Evolutionary conservation across 2,329 filamentous ascomycete genomes (phyloP), one percentile per base, ranked within the genome.

Genomic region (Stenocarpella maydis): DNA sequence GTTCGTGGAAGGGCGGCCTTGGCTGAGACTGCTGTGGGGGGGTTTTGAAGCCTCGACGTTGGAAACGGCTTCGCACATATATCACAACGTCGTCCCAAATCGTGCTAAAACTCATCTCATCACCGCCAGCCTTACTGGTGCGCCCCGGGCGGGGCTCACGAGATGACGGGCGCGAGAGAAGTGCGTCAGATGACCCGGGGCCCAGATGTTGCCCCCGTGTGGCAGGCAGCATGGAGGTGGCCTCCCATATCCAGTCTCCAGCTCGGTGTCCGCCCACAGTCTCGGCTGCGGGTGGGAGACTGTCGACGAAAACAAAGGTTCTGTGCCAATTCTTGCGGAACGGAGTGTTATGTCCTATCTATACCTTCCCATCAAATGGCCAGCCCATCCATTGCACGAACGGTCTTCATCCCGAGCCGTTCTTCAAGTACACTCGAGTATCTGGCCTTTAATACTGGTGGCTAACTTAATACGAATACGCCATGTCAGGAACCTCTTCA

Each of bases 91-190:
- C 58, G 43, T 49, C 28, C 45, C 12, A 34, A 63, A 37, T 28
- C 8, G 6, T 10, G 58, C 12, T 63, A 15, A 63, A 63, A 63
- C 58, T 45, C 58, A 63, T 63, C 58, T 24, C 26, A 63, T 63
- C 41, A 9, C 19, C 12, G 14, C 43, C 26, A 19, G n/a, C n/a
- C 43, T 45, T n/a, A 5, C 15, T 7, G n/a, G 6, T 49, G 28
- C 19, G 26, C 37, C 37, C 21, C 28, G 12, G 34, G 4, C n/a
- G 28, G 12, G 39, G 19, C 28, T 2, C 3, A 21, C 12, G 39
- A 60, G 19, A 49, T 63, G 41, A 47, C 41, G 34, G 55, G 55
- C 47, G 6, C 12, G 19, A 47, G 26, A 26, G 26, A 19, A 24
- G 19, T 34, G 19, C 26, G 3, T 21, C 28, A 9, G 55, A 9